Percentiles rank a stretch among this genome's conserved stretches.
These are phyloP conservation scores for Cystobasidiopsis lactophilus DNA, from an alignment of 768 basidiomycete species.

Conservation along the genomic window DNA sequence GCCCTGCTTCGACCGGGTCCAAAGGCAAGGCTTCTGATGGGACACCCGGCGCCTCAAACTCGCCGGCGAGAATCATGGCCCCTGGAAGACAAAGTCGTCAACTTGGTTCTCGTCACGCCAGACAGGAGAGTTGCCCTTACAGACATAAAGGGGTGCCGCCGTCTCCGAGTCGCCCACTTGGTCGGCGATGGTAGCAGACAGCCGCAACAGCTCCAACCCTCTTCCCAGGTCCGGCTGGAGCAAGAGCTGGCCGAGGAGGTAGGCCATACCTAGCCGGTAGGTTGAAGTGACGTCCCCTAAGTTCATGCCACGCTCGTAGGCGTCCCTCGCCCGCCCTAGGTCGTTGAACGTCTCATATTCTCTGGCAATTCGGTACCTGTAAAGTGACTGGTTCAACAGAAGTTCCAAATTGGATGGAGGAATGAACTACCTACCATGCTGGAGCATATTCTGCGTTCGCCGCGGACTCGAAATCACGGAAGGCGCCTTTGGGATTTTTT, in stretches of 20 bases:
- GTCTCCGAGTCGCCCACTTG: conserved; percentile 20
- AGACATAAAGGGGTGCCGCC: conserved; percentile 61
- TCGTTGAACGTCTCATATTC: conserved; percentile 79
- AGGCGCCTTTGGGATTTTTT: conserved; percentile 53
- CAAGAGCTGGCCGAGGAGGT: conserved; percentile 67
- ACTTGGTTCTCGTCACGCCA: background rate
- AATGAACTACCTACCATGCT: no score
- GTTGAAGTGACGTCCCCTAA: conserved; percentile 53
- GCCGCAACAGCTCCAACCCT: conserved; percentile 51
- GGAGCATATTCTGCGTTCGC: conserved; percentile 50
- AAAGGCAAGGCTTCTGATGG: conserved; percentile 29
- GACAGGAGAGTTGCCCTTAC: conserved; percentile 10
- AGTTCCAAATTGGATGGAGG: no score
- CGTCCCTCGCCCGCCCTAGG: conserved; percentile 46
- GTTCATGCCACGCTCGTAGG: conserved; percentile 63
- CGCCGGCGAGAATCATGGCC: conserved; percentile 62
- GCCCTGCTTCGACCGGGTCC: conserved; percentile 42
- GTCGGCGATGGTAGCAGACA: conserved; percentile 52
- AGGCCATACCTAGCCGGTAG: conserved; percentile 76
- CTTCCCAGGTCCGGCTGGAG: conserved; percentile 33
- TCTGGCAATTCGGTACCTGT: conserved; percentile 66
- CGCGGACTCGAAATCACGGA: conserved; percentile 68
- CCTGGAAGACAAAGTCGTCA: background rate
- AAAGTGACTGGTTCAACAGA: no score
- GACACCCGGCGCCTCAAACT: conserved; percentile 45